A percentile compares a stretch with the other conserved stretches of the same genome.
Evolutionary conservation across 257 asterid species (phyloP).

Genomic region (Ligustrum vulgare): DNA sequence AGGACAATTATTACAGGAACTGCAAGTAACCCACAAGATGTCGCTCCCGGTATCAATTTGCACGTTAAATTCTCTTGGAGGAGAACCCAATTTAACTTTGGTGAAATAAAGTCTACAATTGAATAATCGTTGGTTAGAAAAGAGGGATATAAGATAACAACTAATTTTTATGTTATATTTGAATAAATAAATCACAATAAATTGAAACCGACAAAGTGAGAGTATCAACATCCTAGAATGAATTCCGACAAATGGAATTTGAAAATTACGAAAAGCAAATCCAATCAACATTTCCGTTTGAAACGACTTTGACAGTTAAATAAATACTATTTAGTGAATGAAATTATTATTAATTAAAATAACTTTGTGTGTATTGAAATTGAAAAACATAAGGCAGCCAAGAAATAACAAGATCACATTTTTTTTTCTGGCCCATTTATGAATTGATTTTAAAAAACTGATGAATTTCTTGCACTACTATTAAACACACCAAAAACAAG

Average conservation of each 20-base stretch:
- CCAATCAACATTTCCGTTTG: neutral
- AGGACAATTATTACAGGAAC: conserved; percentile 78
- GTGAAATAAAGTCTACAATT: conserved; percentile 75
- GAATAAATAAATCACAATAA: neutral
- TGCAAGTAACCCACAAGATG: conserved; percentile 80
- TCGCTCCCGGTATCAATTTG: conserved; percentile 96
- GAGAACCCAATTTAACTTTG: conserved; percentile 83
- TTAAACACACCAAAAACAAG: neutral
- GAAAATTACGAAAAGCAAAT: conserved; percentile 8
- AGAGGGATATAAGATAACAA: neutral
- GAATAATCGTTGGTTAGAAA: conserved; percentile 19
- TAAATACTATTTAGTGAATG: neutral
- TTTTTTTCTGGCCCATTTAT: neutral
- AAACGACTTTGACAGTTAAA: neutral
- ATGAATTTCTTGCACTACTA: neutral
- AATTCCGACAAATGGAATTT: conserved; percentile 12
- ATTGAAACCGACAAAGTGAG: conserved; percentile 9
- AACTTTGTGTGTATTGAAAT: neutral
- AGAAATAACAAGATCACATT: neutral
- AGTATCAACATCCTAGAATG: conserved; percentile 14
- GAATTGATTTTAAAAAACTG: neutral
- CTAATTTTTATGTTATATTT: neutral
- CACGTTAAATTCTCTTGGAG: conserved; percentile 84
- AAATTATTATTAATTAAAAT: neutral
- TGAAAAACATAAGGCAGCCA: neutral